These are phyloP conservation scores for Mycena latifolia DNA, from an alignment of 768 basidiomycete genomes.

Conservation along the genomic window DNA sequence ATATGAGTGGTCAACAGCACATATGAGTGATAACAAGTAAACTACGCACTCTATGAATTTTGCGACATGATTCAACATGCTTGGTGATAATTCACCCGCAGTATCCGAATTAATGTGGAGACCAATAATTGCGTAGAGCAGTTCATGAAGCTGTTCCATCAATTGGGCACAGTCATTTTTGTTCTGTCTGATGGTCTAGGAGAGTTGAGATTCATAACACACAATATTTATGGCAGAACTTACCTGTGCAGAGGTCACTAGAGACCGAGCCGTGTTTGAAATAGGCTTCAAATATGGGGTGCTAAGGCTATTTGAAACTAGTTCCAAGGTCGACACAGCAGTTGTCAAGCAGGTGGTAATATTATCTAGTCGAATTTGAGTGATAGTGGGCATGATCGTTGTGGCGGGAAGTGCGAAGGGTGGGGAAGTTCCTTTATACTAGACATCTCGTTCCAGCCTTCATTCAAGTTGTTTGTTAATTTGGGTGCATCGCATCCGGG, in stretches of 20 bases:
- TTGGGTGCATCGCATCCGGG: too few species aligned
- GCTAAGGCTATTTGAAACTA: neutral
- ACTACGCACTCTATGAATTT: neutral
- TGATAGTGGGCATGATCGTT: neutral
- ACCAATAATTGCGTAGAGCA: neutral
- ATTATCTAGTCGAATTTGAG: neutral
- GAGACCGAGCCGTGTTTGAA: neutral
- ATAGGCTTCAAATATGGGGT: neutral
- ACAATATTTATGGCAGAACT: neutral
- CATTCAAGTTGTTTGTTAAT: too few species aligned
- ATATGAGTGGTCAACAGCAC: neutral
- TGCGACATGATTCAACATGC: neutral
- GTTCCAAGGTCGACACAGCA: neutral
- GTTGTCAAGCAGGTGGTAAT: neutral
- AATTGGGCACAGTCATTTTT: neutral
- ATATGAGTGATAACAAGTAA: neutral
- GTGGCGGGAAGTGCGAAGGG: too few species aligned
- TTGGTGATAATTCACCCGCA: neutral
- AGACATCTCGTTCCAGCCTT: too few species aligned
- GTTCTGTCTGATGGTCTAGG: neutral
- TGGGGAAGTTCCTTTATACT: too few species aligned
- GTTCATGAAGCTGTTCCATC: neutral
- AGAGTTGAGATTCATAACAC: neutral
- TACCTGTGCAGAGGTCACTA: neutral
- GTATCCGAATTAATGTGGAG: neutral